These are phyloP conservation scores for Wickerhamomyces sydowiorum DNA, from an alignment of 805 yeast species.

Conservation along the genomic window DNA sequence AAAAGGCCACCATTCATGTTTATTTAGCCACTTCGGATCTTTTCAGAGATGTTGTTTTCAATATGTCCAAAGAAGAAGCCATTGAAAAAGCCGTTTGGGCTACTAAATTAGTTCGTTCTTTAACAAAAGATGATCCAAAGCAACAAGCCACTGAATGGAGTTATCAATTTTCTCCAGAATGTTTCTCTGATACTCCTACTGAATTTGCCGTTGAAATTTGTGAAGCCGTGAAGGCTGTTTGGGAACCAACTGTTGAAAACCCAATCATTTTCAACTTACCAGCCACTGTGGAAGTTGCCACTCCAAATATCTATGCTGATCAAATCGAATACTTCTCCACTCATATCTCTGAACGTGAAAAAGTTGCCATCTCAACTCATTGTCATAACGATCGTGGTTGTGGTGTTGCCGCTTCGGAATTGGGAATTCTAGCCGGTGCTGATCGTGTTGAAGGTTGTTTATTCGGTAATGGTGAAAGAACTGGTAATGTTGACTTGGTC, in stretches of 20 bases:
- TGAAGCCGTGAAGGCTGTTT: conserved; percentile 71
- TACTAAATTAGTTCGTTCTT: conserved; percentile 57
- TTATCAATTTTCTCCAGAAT: conserved; percentile 74
- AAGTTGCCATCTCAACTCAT: conserved; percentile 63
- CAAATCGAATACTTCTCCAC: conserved; percentile 71
- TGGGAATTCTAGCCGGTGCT: conserved; percentile 77
- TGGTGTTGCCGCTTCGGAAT: conserved; percentile 78
- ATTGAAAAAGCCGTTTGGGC: conserved; percentile 65
- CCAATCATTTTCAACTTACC: conserved; percentile 78
- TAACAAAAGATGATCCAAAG: conserved; percentile 70
- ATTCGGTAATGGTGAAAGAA: conserved; percentile 81
- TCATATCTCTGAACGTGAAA: conserved; percentile 66
- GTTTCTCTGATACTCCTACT: conserved; percentile 68
- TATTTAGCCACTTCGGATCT: conserved; percentile 73
- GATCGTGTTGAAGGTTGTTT: conserved; percentile 82
- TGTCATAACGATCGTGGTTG: conserved; percentile 81
- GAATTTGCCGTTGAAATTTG: conserved; percentile 73
- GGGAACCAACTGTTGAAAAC: conserved; percentile 72
- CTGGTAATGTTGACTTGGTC: conserved; percentile 76
- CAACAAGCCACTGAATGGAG: conserved; percentile 62
- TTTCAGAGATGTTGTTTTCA: conserved; percentile 71
- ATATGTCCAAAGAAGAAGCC: conserved; percentile 66
- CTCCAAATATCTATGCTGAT: conserved; percentile 75
- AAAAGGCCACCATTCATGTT: conserved; percentile 64
- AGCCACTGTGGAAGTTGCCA: conserved; percentile 74